phyloP scores from a whole-genome alignment of 2,329 filamentous ascomycete species.

The Aspergillus vadensis region DNA sequence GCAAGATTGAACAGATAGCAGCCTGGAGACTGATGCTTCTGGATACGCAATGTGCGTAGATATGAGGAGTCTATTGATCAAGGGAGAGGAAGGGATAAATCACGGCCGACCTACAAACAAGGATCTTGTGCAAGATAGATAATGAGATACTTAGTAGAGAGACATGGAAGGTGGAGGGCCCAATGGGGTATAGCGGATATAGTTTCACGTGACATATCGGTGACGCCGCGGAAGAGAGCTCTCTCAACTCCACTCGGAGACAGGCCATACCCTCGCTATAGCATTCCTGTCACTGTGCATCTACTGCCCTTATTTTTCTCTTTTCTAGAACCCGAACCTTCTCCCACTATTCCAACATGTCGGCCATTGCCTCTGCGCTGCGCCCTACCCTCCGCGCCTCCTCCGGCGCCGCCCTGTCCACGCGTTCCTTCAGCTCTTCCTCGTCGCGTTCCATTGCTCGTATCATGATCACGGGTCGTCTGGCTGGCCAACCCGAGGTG shows the following conservation, averaged over 20 bases:
- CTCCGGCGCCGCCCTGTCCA: constrained; percentile 39
- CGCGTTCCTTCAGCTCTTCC: constrained; percentile 75
- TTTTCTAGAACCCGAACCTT: neutral
- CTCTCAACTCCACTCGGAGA: neutral
- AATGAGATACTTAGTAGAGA: neutral
- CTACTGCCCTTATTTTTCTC: neutral
- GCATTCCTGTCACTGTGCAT: neutral
- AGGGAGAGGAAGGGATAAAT: neutral
- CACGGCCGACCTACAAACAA: no score
- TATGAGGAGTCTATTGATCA: no score
- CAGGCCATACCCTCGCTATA: neutral
- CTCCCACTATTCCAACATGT: constrained; percentile 27
- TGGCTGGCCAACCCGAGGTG: constrained; percentile 77
- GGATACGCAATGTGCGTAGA: no score
- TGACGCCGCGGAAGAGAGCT: neutral
- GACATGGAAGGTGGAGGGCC: neutral
- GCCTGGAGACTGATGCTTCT: neutral
- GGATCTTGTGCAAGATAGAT: no score
- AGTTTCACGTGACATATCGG: neutral
- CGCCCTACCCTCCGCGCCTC: constrained; percentile 53
- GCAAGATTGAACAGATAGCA: neutral
- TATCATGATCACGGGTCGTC: constrained; percentile 83
- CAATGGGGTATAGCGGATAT: neutral
- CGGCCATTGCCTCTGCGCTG: constrained; percentile 56
- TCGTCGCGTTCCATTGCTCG: constrained; percentile 66